phyloP scores from a whole-genome alignment of 306 rosid species.

The Acacia confusa region DNA sequence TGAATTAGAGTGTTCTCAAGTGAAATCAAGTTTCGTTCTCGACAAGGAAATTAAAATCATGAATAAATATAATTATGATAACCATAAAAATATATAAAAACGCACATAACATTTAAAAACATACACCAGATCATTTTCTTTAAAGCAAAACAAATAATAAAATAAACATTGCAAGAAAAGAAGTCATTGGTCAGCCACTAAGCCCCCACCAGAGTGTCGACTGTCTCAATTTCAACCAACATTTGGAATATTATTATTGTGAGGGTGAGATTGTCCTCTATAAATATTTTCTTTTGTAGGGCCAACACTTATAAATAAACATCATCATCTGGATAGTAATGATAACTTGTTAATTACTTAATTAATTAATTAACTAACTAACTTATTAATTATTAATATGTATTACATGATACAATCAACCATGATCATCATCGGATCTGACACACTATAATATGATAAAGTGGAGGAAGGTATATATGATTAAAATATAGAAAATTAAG shows the following conservation, averaged over 20 bases:
- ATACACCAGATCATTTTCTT: not conserved
- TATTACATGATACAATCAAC: conserved; percentile 10
- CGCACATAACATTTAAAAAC: not conserved
- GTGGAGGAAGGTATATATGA: conserved; percentile 12
- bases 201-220: conserved; percentile 53
- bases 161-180: conserved; percentile 32
- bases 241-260: conserved; percentile 53
- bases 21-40: not conserved
- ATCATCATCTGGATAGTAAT: conserved; percentile 2
- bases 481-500: not conserved
- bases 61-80: not conserved
- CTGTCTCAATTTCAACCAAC: conserved; percentile 60
- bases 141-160: not conserved
- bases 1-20: not conserved
- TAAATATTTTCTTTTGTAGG: conserved; percentile 32
- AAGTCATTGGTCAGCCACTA: conserved; percentile 43
- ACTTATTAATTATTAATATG: not conserved
- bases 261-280: conserved; percentile 45
- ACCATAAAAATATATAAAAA: not conserved
- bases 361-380: not conserved
- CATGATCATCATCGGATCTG: conserved; percentile 45
- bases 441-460: conserved; percentile 12
- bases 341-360: conserved; percentile 4
- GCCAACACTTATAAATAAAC: conserved; percentile 28
- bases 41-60: not conserved